These are phyloP conservation scores for Lathyrus aphaca DNA, from an alignment of 306 rosid genomes.

Conservation along the genomic window DNA sequence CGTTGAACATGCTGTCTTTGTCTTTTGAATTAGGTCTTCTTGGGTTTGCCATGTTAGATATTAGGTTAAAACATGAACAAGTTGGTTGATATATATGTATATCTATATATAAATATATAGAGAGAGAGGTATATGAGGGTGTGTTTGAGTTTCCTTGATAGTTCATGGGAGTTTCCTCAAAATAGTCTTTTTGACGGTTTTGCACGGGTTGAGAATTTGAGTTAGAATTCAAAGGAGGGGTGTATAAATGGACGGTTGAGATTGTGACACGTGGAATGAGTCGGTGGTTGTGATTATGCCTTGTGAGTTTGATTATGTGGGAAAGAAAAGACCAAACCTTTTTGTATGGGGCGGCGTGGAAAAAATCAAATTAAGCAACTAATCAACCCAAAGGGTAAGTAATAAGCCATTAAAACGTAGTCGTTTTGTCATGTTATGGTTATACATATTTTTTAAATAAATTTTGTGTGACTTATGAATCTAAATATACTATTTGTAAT, in stretches of 20 bases:
- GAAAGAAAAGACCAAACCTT: constrained; percentile 34
- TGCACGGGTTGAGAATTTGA: constrained; percentile 40
- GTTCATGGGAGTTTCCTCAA: constrained; percentile 57
- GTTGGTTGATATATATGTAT: neutral
- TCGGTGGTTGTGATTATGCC: constrained; percentile 39
- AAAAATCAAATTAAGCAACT: constrained; percentile 28
- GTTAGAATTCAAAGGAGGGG: constrained; percentile 10
- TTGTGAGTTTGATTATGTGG: neutral
- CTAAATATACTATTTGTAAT: too few relatives aligned
- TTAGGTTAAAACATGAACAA: neutral
- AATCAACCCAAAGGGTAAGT: neutral
- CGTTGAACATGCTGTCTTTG: constrained; percentile 37
- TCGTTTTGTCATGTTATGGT: neutral
- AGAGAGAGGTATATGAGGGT: neutral
- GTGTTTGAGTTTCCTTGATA: constrained; percentile 45
- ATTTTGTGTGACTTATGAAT: too few relatives aligned
- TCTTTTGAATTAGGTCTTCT: constrained; percentile 40
- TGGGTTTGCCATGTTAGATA: constrained; percentile 40
- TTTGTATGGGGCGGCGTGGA: constrained; percentile 60
- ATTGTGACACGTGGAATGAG: constrained; percentile 36
- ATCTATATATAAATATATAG: neutral
- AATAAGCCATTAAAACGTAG: neutral
- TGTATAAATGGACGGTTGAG: constrained; percentile 47
- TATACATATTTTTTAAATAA: too few relatives aligned
- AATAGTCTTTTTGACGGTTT: constrained; percentile 60